Conservation (phyloP, 192 early-diverging fungal species). For the Spizellomyces punctatus region DNA sequence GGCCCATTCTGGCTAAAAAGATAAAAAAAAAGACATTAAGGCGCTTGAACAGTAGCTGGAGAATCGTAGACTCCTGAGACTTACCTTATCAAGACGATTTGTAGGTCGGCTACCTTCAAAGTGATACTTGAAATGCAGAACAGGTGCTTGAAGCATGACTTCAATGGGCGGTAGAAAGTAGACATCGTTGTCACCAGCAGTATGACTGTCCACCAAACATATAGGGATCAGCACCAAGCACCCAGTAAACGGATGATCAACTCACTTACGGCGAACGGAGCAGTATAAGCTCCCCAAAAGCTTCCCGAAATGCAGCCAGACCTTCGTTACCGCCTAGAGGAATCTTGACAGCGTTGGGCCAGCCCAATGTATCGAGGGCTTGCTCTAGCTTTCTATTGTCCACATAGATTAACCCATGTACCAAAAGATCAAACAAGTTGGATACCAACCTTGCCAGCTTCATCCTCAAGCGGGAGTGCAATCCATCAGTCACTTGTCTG, state of each 20-base stretch:
- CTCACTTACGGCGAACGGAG: constrained; percentile 21
- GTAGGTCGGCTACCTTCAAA: constrained; percentile 32
- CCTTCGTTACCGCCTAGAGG: background rate
- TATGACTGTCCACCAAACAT: no score
- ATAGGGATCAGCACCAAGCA: background rate
- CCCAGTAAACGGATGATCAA: background rate
- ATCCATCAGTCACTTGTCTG: background rate
- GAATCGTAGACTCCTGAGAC: background rate
- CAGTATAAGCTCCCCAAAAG: constrained; percentile 27
- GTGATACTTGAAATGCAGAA: constrained; percentile 39
- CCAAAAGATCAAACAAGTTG: background rate
- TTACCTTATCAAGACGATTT: constrained; percentile 38
- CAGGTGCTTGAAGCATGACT: constrained; percentile 26
- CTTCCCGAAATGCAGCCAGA: constrained; percentile 10
- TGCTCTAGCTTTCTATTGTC: constrained; percentile 26
- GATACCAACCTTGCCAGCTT: constrained; percentile 15
- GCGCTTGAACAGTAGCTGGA: background rate
- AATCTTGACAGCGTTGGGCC: constrained; percentile 23
- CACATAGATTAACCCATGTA: background rate
- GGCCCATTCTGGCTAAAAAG: constrained; percentile 32
- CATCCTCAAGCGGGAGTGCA: constrained; percentile 4
- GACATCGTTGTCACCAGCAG: background rate
- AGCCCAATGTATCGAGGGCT: constrained; percentile 22
- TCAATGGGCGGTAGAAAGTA: constrained; percentile 20
- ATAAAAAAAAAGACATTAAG: background rate